Percentiles rank a stretch among this genome's conserved stretches.
Evolutionary conservation across 1,284 basidiomycete genomes (phyloP).

Genomic region (Microbotryum intermedium): DNA sequence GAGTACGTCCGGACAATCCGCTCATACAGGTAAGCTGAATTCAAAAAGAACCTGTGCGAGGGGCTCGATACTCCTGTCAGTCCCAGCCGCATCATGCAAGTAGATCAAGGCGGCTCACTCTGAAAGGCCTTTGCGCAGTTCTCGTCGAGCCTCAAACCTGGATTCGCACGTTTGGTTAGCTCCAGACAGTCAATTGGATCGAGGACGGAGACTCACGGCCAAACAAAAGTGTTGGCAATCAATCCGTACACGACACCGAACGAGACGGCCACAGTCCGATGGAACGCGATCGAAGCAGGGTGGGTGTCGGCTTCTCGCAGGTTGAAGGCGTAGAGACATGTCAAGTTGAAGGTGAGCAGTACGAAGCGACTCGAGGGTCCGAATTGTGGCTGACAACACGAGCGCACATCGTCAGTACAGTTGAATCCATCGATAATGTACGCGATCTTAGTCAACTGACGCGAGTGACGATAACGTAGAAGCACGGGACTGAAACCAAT

Average conservation of each 20-base stretch:
- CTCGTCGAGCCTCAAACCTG: constrained; percentile 69
- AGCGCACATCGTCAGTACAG: neutral
- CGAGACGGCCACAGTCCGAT: constrained; percentile 53
- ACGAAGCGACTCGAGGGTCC: constrained; percentile 55
- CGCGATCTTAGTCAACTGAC: constrained; percentile 13
- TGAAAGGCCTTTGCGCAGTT: constrained; percentile 72
- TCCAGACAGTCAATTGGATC: too few species aligned
- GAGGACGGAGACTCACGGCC: constrained; percentile 49
- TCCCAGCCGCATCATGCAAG: neutral
- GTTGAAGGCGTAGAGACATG: constrained; percentile 68
- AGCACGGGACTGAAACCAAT: constrained; percentile 86
- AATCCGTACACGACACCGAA: constrained; percentile 83
- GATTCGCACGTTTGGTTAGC: too few species aligned
- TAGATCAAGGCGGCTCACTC: constrained; percentile 51
- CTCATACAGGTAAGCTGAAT: constrained; percentile 75
- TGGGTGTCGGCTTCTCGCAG: constrained; percentile 34
- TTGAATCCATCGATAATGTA: too few species aligned
- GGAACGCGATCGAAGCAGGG: constrained; percentile 35
- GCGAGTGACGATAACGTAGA: constrained; percentile 75
- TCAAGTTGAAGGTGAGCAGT: constrained; percentile 74
- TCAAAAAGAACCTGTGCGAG: constrained; percentile 62
- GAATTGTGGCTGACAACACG: constrained; percentile 6
- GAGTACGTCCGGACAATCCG: constrained; percentile 69
- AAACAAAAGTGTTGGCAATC: constrained; percentile 80
- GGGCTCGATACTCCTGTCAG: neutral